phyloP scores from a whole-genome alignment of 306 rosid genomes.

The Nissolia schottii region DNA sequence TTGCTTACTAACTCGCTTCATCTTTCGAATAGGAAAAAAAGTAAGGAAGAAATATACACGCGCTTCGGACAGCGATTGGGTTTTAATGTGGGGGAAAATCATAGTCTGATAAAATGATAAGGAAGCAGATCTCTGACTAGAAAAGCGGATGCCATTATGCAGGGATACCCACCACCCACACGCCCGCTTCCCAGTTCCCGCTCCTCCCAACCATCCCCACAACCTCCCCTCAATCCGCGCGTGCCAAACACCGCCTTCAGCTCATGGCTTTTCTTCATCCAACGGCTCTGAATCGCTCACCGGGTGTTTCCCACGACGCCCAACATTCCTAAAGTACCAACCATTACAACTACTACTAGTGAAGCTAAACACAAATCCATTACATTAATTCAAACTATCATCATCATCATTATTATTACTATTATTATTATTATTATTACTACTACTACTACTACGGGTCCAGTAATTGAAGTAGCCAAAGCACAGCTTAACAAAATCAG shows the following conservation, averaged over 20 bases:
- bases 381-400: neutral
- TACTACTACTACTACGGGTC: too few species aligned
- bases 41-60: too few species aligned
- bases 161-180: slow-evolving; percentile 53
- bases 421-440: too few species aligned
- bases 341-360: neutral
- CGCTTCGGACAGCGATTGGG: slow-evolving; percentile 40
- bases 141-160: slow-evolving; percentile 37
- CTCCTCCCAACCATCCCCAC: slow-evolving; percentile 6
- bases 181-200: slow-evolving; percentile 45
- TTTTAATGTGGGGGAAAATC: neutral
- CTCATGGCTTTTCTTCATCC: neutral
- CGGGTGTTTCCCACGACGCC: slow-evolving; percentile 24
- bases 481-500: too few species aligned
- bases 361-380: neutral
- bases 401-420: neutral
- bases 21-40: too few species aligned
- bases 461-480: too few species aligned
- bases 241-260: neutral
- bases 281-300: slow-evolving; percentile 16
- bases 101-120: slow-evolving; percentile 25
- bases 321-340: slow-evolving; percentile 14
- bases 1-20: too few species aligned
- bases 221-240: neutral
- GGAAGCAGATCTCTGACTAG: slow-evolving; percentile 36